Evolutionary conservation across 495 filamentous ascomycete species (phyloP).

Genomic region (Podospora pseudopauciseta): DNA sequence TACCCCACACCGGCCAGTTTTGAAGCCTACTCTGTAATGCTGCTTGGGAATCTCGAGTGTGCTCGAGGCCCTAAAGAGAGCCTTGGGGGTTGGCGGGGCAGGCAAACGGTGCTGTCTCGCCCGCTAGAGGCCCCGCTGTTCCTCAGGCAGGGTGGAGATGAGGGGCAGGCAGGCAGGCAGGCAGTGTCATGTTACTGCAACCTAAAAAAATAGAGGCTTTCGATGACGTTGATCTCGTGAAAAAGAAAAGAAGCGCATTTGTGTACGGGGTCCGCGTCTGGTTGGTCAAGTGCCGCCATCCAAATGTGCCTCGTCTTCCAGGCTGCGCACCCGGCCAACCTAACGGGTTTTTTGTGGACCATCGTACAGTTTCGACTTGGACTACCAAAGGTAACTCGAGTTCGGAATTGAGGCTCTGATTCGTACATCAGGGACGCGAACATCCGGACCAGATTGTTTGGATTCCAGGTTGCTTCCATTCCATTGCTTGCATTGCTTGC

Average conservation of each 20-base stretch:
- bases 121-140: neutral
- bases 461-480: too few relatives aligned
- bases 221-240: neutral
- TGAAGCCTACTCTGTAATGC: neutral
- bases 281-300: neutral
- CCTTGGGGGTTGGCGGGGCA: neutral
- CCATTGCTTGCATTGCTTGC: neutral
- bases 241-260: neutral
- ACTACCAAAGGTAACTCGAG: neutral
- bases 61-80: neutral
- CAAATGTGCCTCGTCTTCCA: neutral
- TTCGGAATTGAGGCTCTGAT: neutral
- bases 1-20: neutral
- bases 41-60: neutral
- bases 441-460: neutral
- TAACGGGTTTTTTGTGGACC: neutral
- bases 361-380: neutral
- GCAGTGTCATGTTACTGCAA: neutral
- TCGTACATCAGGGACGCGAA: neutral
- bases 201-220: too few relatives aligned
- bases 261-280: neutral
- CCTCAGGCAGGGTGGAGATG: neutral
- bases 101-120: neutral
- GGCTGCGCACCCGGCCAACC: neutral
- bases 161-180: neutral